phyloP scores from a whole-genome alignment of 805 yeast genomes.

The Ogataea neopini region DNA sequence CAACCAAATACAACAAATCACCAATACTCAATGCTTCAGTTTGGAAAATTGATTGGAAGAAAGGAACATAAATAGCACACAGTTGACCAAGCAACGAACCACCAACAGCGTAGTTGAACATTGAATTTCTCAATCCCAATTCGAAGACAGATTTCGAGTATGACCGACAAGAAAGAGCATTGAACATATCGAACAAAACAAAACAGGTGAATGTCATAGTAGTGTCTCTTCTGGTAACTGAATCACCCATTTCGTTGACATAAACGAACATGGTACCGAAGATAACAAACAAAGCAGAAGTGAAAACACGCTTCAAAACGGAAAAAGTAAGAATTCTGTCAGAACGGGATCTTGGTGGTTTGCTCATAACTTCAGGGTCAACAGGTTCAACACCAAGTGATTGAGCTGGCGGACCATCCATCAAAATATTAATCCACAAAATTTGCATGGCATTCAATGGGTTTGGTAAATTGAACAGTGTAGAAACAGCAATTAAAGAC shows the following conservation, averaged over 20 bases:
- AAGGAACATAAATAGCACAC: conserved; percentile 91
- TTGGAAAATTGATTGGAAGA: conserved; percentile 89
- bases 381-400: conserved; percentile 97
- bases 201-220: conserved; percentile 99
- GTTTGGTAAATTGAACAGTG: conserved; percentile 84
- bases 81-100: conserved; percentile 88
- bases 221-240: conserved; percentile 91
- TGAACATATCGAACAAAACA: conserved; percentile 94
- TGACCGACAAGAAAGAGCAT: conserved; percentile 92
- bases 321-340: conserved; percentile 78
- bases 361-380: conserved; percentile 91
- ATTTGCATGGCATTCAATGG: conserved; percentile 99
- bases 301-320: conserved; percentile 70
- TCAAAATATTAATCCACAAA: conserved; percentile 92
- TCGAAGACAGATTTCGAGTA: conserved; percentile 79
- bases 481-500: conserved; percentile 82
- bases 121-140: conserved; percentile 76
- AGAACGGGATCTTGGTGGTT: conserved; percentile 90
- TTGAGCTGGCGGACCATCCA: conserved; percentile 99
- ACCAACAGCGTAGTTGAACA: conserved; percentile 92
- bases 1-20: conserved; percentile 65
- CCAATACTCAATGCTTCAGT: conserved; percentile 81
- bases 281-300: conserved; percentile 76
- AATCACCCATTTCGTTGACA: conserved; percentile 81
- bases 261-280: conserved; percentile 87